These are phyloP conservation scores for Leccinum arenicola DNA, from an alignment of 768 basidiomycete species.

Conservation along the genomic window DNA sequence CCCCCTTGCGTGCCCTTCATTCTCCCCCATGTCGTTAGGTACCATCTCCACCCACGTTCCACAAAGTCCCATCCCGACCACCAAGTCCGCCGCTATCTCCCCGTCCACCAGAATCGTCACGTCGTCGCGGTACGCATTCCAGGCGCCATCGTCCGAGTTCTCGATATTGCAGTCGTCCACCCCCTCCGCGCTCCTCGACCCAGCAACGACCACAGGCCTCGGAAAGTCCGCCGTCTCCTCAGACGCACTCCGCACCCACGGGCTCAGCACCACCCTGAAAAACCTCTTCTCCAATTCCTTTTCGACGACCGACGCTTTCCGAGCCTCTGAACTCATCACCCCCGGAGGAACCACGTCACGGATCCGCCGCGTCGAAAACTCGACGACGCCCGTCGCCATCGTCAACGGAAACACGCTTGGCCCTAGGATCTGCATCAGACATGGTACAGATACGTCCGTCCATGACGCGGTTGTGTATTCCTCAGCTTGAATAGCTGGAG, in stretches of 20 bases:
- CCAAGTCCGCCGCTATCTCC: conserved; percentile 12
- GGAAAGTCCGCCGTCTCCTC: conserved; percentile 37
- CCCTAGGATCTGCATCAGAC: conserved; percentile 46
- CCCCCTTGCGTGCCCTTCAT: conserved; percentile 8
- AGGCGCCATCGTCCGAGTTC: conserved; percentile 21
- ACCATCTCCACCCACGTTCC: conserved; percentile 37
- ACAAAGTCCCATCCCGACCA: conserved; percentile 31
- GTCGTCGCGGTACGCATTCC: conserved; percentile 32
- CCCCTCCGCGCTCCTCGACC: conserved; percentile 23
- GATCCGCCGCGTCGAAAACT: conserved; percentile 59
- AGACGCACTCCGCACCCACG: conserved; percentile 40
- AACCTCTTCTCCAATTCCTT: conserved; percentile 40
- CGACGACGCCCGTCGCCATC: conserved; percentile 60
- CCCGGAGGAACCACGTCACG: no score
- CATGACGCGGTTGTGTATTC: conserved; percentile 28
- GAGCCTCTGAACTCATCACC: no score
- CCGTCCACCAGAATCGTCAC: conserved; percentile 30
- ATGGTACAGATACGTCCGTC: conserved; percentile 25
- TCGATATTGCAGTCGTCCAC: conserved; percentile 16
- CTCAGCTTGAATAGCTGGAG: conserved; percentile 20
- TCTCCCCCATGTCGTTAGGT: conserved; percentile 3
- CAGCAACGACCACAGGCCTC: conserved; percentile 31
- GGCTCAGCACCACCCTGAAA: conserved; percentile 47
- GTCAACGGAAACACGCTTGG: conserved; percentile 55
- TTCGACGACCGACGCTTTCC: conserved; percentile 35